Conservation (phyloP, 1,284 basidiomycete species). For the Cryptococcus hybrid region DNA sequence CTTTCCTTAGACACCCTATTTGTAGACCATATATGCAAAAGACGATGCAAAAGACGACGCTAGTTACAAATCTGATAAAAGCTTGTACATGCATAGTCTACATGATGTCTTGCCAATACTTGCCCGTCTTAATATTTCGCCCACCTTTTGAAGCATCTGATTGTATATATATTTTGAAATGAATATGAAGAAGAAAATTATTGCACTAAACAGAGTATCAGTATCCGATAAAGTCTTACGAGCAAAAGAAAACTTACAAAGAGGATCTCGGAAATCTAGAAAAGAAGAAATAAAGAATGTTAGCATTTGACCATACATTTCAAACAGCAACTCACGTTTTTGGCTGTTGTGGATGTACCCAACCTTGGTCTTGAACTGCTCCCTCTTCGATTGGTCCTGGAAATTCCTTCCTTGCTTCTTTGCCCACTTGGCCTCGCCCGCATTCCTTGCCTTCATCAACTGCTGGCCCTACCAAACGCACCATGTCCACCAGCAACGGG, state of each 20-base stretch:
- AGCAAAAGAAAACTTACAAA: slow-evolving; percentile 29
- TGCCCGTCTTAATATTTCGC: neutral
- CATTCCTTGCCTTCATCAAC: slow-evolving; percentile 86
- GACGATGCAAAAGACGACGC: too few species aligned
- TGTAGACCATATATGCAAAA: too few species aligned
- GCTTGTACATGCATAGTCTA: too few species aligned
- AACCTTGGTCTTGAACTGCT: slow-evolving; percentile 80
- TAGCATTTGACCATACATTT: too few species aligned
- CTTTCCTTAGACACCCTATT: too few species aligned
- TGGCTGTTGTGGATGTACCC: slow-evolving; percentile 69
- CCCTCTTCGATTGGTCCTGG: slow-evolving; percentile 41
- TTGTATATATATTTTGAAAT: neutral
- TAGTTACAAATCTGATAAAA: too few species aligned
- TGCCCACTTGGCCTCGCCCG: slow-evolving; percentile 90
- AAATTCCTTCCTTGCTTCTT: slow-evolving; percentile 73
- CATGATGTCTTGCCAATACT: too few species aligned
- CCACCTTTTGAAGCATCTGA: neutral
- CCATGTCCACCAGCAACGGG: slow-evolving; percentile 83
- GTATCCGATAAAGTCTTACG: neutral
- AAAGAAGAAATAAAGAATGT: neutral
- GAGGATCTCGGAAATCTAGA: slow-evolving; percentile 60
- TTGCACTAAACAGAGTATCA: neutral
- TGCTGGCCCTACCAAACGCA: slow-evolving; percentile 76
- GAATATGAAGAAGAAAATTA: neutral
- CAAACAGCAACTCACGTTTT: slow-evolving; percentile 57